Conservation (phyloP, 2,329 filamentous ascomycete species). For the Cladosporium sp. region DNA sequence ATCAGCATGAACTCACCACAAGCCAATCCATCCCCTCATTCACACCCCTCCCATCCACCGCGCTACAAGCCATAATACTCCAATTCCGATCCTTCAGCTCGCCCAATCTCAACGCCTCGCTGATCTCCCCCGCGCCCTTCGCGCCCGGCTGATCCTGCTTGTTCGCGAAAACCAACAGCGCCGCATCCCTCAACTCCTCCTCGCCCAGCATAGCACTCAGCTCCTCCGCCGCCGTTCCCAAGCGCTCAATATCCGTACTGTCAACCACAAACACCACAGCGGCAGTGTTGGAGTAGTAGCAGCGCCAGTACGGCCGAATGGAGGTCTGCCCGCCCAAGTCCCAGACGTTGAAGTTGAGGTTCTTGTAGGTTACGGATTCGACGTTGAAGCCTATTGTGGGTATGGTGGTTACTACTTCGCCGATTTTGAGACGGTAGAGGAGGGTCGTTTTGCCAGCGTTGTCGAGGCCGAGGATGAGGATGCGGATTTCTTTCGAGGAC, state of each 20-base stretch:
- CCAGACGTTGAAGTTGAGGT: constrained; percentile 99
- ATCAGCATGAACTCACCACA: constrained; percentile 60
- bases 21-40: constrained; percentile 99
- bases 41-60: constrained; percentile 91
- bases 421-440: constrained; percentile 92
- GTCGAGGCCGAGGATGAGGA: constrained; percentile 72
- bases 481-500: constrained; percentile 96
- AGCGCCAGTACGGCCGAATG: constrained; percentile 97
- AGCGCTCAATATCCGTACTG: constrained; percentile 92
- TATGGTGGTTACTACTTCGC: constrained; percentile 98
- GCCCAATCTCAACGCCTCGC: constrained; percentile 83
- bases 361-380: constrained; percentile 97
- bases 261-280: constrained; percentile 99
- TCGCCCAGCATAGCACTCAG: constrained; percentile 94
- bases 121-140: constrained; percentile 95
- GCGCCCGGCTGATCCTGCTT: constrained; percentile 98
- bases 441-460: constrained; percentile 98
- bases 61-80: constrained; percentile 98
- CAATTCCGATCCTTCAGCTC: constrained; percentile 96
- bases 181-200: constrained; percentile 90
- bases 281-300: constrained; percentile 98
- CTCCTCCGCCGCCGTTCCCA: constrained; percentile 91
- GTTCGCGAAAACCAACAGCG: constrained; percentile 93
- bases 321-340: constrained; percentile 98
- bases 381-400: constrained; percentile 99